A percentile compares a stretch with the other conserved stretches of the same genome.
Conservation (phyloP, 495 filamentous ascomycete genomes). For the Penicillium paxilli region DNA sequence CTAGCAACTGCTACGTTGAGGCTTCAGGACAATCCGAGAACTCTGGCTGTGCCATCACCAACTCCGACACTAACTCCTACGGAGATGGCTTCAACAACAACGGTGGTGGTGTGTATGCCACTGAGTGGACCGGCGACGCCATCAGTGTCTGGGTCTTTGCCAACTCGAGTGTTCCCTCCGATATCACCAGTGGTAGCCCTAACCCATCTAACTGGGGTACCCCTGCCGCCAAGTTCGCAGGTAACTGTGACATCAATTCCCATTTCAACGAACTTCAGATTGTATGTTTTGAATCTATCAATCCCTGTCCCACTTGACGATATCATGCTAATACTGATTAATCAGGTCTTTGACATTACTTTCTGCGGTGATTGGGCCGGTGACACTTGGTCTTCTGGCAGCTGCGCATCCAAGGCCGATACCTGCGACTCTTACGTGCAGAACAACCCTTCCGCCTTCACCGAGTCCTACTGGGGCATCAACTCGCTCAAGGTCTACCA, state of each 20-base stretch:
- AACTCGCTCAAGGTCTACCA: conserved; percentile 64
- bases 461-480: conserved; percentile 66
- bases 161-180: conserved; percentile 46
- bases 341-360: conserved; percentile 61
- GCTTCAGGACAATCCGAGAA: conserved; percentile 47
- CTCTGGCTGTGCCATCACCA: conserved; percentile 53
- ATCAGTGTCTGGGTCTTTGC: conserved; percentile 66
- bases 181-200: conserved; percentile 50
- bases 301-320: not conserved
- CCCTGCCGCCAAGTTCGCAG: conserved; percentile 59
- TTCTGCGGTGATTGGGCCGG: conserved; percentile 70
- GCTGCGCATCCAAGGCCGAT: conserved; percentile 37
- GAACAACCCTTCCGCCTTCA: conserved; percentile 61
- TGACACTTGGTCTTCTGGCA: conserved; percentile 33
- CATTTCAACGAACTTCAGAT: conserved; percentile 67
- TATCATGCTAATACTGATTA: not conserved
- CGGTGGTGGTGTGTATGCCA: conserved; percentile 62
- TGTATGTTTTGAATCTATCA: conserved; percentile 24
- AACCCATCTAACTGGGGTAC: conserved; percentile 60
- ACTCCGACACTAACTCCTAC: conserved; percentile 39
- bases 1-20: conserved; percentile 53
- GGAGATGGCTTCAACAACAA: conserved; percentile 57
- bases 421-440: conserved; percentile 63
- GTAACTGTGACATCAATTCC: conserved; percentile 57
- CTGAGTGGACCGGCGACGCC: conserved; percentile 59